Evolutionary conservation across 2,329 filamentous ascomycete genomes (phyloP).

Genomic region (Pseudocercospora vitis): DNA sequence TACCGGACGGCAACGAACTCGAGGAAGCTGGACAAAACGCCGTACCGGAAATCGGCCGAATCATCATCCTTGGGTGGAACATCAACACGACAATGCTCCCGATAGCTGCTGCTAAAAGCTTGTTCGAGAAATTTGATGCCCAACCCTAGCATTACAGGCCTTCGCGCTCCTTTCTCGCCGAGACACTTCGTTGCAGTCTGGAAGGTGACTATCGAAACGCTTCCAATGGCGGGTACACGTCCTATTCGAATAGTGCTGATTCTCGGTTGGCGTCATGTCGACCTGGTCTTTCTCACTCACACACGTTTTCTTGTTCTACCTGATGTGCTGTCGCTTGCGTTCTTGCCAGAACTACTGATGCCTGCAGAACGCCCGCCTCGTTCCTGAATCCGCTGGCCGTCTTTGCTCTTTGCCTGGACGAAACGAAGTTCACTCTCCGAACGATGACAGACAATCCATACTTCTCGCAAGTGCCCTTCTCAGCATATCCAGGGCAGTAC

Average conservation of each 20-base stretch:
- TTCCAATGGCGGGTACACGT: conserved; percentile 33
- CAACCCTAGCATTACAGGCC: not conserved
- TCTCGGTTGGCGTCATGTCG: not conserved
- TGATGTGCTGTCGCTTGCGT: not conserved
- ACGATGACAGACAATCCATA: conserved; percentile 1
- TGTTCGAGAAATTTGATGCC: conserved; percentile 1
- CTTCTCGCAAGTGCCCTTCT: not conserved
- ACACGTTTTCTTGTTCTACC: not conserved
- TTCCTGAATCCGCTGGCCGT: not conserved
- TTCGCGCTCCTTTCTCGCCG: not conserved
- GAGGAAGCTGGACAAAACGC: not conserved
- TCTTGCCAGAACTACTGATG: not conserved
- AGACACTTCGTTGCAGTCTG: not conserved
- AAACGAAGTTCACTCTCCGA: not conserved
- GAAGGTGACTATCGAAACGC: conserved; percentile 5
- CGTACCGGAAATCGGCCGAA: conserved; percentile 1
- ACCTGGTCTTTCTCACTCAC: not conserved
- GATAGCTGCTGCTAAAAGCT: conserved; percentile 2
- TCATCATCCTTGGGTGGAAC: not conserved
- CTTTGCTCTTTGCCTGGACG: not conserved
- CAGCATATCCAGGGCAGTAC: not conserved
- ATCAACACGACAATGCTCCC: not conserved
- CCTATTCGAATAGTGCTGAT: not conserved
- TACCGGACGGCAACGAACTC: not conserved
- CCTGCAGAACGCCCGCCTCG: not conserved